Evolutionary conservation across 306 rosid genomes (phyloP).

Genomic region (Phaseolus lunatus): DNA sequence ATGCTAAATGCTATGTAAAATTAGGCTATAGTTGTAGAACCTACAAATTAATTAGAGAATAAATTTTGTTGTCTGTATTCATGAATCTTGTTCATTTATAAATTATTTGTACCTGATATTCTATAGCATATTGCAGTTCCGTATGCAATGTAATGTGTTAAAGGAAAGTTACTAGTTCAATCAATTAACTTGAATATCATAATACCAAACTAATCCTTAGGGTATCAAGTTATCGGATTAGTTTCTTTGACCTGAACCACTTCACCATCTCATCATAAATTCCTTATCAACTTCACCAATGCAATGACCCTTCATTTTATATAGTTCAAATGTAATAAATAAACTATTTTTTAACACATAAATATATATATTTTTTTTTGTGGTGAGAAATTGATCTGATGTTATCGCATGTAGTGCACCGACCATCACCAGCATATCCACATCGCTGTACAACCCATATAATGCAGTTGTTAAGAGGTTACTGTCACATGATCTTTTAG

Average conservation of each 20-base stretch:
- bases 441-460: not conserved
- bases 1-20: too few relatives aligned
- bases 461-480: conserved; percentile 35
- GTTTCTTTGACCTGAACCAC: not conserved
- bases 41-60: not conserved
- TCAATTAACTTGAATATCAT: not conserved
- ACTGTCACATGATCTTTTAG: conserved; percentile 36
- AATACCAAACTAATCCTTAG: not conserved
- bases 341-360: not conserved
- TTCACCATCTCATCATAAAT: conserved; percentile 18
- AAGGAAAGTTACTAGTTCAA: not conserved
- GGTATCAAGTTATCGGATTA: conserved; percentile 2
- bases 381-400: not conserved
- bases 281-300: not conserved
- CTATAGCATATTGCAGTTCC: not conserved
- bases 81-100: not conserved
- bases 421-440: conserved; percentile 12
- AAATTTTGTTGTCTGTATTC: not conserved
- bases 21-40: too few relatives aligned
- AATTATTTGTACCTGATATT: not conserved
- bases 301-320: not conserved
- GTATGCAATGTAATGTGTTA: not conserved
- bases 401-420: not conserved
- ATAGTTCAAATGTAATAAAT: not conserved
- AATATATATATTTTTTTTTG: not conserved